Conservation (phyloP, 257 asterid genomes). For the Solanum piurae region DNA sequence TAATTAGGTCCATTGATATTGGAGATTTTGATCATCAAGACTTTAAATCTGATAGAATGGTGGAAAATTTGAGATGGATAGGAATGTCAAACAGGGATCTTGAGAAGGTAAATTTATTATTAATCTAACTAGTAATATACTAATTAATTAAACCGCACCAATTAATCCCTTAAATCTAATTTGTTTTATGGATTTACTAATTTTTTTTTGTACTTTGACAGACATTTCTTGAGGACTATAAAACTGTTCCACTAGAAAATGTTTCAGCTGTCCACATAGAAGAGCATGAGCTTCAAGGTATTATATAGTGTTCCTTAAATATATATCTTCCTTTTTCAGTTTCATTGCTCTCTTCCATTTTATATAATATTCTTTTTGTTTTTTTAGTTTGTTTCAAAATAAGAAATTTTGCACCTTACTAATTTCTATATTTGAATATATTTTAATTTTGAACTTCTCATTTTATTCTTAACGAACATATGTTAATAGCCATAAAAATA, state of each 20-base stretch:
- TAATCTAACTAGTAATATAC: background rate
- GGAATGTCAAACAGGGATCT: conserved; percentile 37
- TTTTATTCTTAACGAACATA: background rate
- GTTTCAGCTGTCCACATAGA: conserved; percentile 13
- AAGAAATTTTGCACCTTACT: background rate
- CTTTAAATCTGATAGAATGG: conserved; percentile 37
- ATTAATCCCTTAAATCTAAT: background rate
- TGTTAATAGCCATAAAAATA: background rate
- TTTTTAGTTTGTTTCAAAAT: background rate
- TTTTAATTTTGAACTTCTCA: background rate
- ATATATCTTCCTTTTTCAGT: background rate
- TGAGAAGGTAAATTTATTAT: conserved; percentile 20
- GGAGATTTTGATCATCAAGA: conserved; percentile 29
- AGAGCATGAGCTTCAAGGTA: conserved; percentile 23
- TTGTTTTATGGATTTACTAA: background rate
- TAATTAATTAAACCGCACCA: background rate
- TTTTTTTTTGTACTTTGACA: background rate
- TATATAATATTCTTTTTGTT: too few relatives aligned
- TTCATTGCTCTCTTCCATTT: background rate
- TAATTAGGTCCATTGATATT: conserved; percentile 27
- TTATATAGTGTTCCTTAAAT: background rate
- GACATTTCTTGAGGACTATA: conserved; percentile 26
- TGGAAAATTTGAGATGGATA: conserved; percentile 47
- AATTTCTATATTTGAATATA: background rate
- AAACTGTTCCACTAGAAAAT: conserved; percentile 25